These are phyloP conservation scores for Xanthoconium separans DNA, from an alignment of 1,284 basidiomycete genomes.

Conservation along the genomic window DNA sequence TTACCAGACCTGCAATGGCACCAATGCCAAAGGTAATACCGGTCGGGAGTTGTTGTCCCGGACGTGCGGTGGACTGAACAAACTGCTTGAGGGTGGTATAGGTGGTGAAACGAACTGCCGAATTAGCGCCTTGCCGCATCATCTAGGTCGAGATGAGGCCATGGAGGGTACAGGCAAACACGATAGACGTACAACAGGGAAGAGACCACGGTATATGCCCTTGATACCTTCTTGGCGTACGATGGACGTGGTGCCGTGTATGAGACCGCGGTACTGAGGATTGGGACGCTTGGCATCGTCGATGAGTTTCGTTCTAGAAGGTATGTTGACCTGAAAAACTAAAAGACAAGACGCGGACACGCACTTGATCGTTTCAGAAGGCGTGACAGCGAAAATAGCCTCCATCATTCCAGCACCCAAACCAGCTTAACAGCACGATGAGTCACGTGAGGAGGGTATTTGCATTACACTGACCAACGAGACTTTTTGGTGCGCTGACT, in stretches of 20 bases:
- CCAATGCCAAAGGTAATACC: constrained; percentile 95
- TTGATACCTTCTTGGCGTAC: constrained; percentile 79
- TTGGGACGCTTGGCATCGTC: constrained; percentile 86
- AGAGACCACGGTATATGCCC: constrained; percentile 90
- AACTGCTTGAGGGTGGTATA: constrained; percentile 93
- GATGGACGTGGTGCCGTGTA: constrained; percentile 85
- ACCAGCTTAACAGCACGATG: constrained; percentile 58
- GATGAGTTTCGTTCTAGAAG: constrained; percentile 89
- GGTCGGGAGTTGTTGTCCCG: constrained; percentile 83
- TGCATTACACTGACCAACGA: constrained; percentile 60
- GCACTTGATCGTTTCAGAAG: constrained; percentile 97
- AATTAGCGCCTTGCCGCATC: constrained; percentile 97
- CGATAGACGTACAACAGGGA: constrained; percentile 78
- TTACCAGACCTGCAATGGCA: constrained; percentile 90
- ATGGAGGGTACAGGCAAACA: background rate
- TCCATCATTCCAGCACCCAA: constrained; percentile 95
- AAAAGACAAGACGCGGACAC: constrained; percentile 24
- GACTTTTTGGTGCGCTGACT: constrained; percentile 80
- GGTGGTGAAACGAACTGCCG: constrained; percentile 94
- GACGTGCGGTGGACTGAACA: constrained; percentile 80
- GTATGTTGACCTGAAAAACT: background rate
- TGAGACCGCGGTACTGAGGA: constrained; percentile 85
- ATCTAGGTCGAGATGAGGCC: constrained; percentile 52
- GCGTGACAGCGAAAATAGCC: constrained; percentile 93
- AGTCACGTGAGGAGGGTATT: background rate